phyloP scores from a whole-genome alignment of 2,329 filamentous ascomycete genomes.

The Stagonosporopsis rhizophila region DNA sequence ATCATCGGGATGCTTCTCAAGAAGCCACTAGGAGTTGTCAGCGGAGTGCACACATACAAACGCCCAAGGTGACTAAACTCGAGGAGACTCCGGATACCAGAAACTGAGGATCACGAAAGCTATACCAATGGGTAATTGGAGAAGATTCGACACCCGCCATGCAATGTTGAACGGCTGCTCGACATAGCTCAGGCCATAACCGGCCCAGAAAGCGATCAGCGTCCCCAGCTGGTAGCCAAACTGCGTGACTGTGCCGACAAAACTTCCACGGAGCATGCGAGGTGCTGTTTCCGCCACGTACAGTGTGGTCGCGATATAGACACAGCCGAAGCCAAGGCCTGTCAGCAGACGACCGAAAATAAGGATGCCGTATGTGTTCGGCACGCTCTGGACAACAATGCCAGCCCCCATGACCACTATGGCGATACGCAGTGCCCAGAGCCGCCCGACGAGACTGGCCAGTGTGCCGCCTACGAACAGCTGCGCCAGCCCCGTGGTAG shows the following conservation, averaged over 20 bases:
- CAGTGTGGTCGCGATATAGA: constrained; percentile 9
- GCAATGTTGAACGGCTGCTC: constrained; percentile 12
- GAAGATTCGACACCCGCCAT: constrained; percentile 11
- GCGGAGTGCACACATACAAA: neutral
- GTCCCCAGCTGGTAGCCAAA: constrained; percentile 7
- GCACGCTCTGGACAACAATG: constrained; percentile 8
- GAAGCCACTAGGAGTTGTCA: constrained; percentile 3
- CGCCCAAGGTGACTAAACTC: neutral
- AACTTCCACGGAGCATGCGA: neutral
- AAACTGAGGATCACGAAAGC: constrained; percentile 9
- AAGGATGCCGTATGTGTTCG: constrained; percentile 13
- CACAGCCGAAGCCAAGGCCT: constrained; percentile 14
- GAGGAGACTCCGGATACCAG: constrained; percentile 2
- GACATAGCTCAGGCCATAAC: constrained; percentile 12
- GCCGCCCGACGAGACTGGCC: neutral
- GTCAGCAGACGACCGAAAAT: constrained; percentile 10
- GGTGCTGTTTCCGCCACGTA: constrained; percentile 4
- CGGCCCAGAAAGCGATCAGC: constrained; percentile 9
- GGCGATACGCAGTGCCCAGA: constrained; percentile 7
- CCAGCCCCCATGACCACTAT: constrained; percentile 5
- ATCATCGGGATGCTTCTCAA: constrained; percentile 15
- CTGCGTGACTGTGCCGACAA: neutral
- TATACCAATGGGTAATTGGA: constrained; percentile 9
- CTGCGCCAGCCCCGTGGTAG: constrained; percentile 10
- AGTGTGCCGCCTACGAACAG: constrained; percentile 11